Conservation (phyloP, 805 yeast species). For the Pichia manshurica region DNA sequence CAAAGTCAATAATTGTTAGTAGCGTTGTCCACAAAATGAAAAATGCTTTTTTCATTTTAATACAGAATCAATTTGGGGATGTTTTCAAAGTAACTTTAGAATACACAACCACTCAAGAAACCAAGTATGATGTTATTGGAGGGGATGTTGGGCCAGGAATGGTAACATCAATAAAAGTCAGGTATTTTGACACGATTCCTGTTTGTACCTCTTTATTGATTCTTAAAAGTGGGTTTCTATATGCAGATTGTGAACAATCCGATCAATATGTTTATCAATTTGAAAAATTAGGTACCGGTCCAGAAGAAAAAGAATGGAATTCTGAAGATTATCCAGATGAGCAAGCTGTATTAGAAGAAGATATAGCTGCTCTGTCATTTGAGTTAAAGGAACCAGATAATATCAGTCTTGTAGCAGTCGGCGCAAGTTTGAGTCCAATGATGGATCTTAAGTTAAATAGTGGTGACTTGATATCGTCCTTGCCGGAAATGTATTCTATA, state of each 20-base stretch:
- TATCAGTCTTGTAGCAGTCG: conserved; percentile 49
- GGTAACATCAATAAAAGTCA: conserved; percentile 40
- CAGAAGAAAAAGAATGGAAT: conserved; percentile 31
- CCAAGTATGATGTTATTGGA: conserved; percentile 21
- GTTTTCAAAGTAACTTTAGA: conserved; percentile 59
- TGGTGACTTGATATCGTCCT: conserved; percentile 26
- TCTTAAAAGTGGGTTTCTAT: conserved; percentile 70
- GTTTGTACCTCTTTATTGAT: conserved; percentile 50
- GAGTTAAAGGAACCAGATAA: conserved; percentile 43
- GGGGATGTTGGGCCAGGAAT: conserved; percentile 21
- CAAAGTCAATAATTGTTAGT: conserved; percentile 37
- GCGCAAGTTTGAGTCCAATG: conserved; percentile 50
- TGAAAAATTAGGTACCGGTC: conserved; percentile 60
- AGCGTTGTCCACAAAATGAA: conserved; percentile 66
- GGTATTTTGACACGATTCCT: conserved; percentile 76
- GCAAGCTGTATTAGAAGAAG: conserved; percentile 25
- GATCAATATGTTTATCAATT: conserved; percentile 73
- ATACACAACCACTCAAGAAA: conserved; percentile 36
- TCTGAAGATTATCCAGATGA: conserved; percentile 34
- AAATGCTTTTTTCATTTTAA: conserved; percentile 54
- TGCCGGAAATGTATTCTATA: conserved; percentile 38
- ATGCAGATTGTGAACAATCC: conserved; percentile 56
- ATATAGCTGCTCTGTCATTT: conserved; percentile 18
- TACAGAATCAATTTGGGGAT: conserved; percentile 73
- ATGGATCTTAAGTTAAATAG: conserved; percentile 36